phyloP scores from a whole-genome alignment of 1,284 basidiomycete genomes.

The Megacollybia platyphylla region DNA sequence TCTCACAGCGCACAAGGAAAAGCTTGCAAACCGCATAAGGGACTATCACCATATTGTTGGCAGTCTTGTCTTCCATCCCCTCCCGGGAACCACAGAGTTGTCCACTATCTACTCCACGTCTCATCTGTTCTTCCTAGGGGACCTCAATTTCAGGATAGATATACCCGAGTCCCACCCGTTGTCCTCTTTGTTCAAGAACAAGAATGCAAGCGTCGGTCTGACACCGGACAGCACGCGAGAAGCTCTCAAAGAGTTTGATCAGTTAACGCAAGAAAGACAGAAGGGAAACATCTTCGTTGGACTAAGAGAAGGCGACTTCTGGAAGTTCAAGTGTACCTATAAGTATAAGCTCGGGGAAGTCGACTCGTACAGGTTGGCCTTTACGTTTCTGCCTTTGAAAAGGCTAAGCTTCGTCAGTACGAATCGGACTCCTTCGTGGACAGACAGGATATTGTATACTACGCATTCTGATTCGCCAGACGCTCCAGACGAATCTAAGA shows the following conservation, averaged over 20 bases:
- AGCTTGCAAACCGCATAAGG: conserved; percentile 58
- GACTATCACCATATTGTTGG: conserved; percentile 80
- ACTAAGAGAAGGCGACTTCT: conserved; percentile 73
- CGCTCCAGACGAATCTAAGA: conserved; percentile 34
- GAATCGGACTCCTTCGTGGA: conserved; percentile 85
- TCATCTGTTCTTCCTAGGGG: conserved; percentile 79
- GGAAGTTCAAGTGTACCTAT: conserved; percentile 80
- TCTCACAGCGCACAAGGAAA: conserved; percentile 74
- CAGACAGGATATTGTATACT: conserved; percentile 85
- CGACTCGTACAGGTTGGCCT: conserved; percentile 59
- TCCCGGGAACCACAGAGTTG: conserved; percentile 23
- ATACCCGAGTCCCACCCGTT: conserved; percentile 35
- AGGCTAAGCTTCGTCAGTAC: conserved; percentile 22
- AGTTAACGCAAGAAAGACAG: conserved; percentile 53
- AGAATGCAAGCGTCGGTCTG: conserved; percentile 25
- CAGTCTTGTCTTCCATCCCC: conserved; percentile 67
- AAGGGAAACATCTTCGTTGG: conserved; percentile 59
- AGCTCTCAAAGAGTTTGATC: conserved; percentile 66
- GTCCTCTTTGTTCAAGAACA: conserved; percentile 8
- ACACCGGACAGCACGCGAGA: conserved; percentile 44
- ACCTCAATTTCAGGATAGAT: conserved; percentile 80
- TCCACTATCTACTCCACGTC: conserved; percentile 72
- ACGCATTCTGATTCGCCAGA: conserved; percentile 62
- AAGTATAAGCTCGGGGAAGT: conserved; percentile 76
- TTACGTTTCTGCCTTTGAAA: neutral